phyloP scores from a whole-genome alignment of 352 stramenopile genomes.

The Bremia lactucae region DNA sequence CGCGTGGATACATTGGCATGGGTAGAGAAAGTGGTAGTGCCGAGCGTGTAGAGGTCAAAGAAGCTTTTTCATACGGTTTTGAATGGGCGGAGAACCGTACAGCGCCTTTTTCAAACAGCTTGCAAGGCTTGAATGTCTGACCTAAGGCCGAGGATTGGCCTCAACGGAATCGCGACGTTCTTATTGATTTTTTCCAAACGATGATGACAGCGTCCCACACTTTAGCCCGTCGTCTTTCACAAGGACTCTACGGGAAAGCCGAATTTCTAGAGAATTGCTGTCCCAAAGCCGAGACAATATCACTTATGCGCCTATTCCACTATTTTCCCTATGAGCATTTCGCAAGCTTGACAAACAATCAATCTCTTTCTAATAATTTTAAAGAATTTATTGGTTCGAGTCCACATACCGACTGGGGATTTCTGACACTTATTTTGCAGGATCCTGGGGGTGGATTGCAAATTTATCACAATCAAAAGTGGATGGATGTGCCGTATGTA shows the following conservation, averaged over 20 bases:
- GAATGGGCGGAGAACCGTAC: slow-evolving; percentile 35
- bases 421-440: slow-evolving; percentile 78
- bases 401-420: slow-evolving; percentile 79
- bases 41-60: slow-evolving; percentile 74
- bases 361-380: slow-evolving; percentile 26
- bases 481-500: slow-evolving; percentile 66
- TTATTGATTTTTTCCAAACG: slow-evolving; percentile 48
- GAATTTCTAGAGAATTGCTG: slow-evolving; percentile 54
- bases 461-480: slow-evolving; percentile 55
- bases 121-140: slow-evolving; percentile 70
- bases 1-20: slow-evolving; percentile 68
- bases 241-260: slow-evolving; percentile 37
- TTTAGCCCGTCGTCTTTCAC: slow-evolving; percentile 38
- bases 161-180: slow-evolving; percentile 20
- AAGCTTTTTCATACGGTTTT: slow-evolving; percentile 76
- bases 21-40: slow-evolving; percentile 68
- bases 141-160: slow-evolving; percentile 25
- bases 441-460: slow-evolving; percentile 61
- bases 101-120: slow-evolving; percentile 33
- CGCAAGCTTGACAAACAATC: slow-evolving; percentile 19
- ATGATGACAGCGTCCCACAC: slow-evolving; percentile 42
- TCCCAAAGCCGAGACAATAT: slow-evolving; percentile 61
- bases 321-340: slow-evolving; percentile 73
- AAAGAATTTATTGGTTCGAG: slow-evolving; percentile 70
- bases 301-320: slow-evolving; percentile 78